Conservation (phyloP, 2,329 filamentous ascomycete species). For the Emericellopsis atlantica region DNA sequence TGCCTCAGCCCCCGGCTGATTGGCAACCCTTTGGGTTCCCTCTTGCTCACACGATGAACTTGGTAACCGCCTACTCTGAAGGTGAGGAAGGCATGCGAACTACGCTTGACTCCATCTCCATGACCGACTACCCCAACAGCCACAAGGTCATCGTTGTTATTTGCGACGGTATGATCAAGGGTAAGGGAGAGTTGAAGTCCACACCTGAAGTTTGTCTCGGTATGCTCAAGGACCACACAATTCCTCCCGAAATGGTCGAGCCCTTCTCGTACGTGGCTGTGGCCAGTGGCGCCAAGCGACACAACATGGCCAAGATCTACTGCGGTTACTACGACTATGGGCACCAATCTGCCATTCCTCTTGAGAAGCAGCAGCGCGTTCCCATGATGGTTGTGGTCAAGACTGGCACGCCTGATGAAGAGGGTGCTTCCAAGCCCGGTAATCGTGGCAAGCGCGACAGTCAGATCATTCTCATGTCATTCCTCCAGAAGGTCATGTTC, state of each 20-base stretch:
- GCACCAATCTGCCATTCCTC: conserved; percentile 60
- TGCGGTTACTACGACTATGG: conserved; percentile 98
- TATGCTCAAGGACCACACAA: conserved; percentile 90
- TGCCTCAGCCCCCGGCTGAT: conserved; percentile 90
- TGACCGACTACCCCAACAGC: conserved; percentile 97
- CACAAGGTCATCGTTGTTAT: conserved; percentile 95
- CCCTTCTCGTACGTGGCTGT: conserved; percentile 95
- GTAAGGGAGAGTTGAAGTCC: conserved; percentile 72
- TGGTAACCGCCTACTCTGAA: conserved; percentile 96
- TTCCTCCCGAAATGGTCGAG: conserved; percentile 69
- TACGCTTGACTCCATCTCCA: conserved; percentile 90
- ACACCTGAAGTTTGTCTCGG: conserved; percentile 82
- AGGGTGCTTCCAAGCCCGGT: conserved; percentile 71
- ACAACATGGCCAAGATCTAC: conserved; percentile 99
- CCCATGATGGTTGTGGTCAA: conserved; percentile 97
- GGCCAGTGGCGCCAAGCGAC: conserved; percentile 86
- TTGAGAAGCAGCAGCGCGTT: conserved; percentile 86
- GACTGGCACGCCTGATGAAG: conserved; percentile 84
- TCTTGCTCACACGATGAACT: conserved; percentile 80
- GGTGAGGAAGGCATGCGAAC: conserved; percentile 86
- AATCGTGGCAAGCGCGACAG: conserved; percentile 98
- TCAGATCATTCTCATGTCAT: conserved; percentile 98
- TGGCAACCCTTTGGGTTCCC: conserved; percentile 97
- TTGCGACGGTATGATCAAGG: conserved; percentile 96
- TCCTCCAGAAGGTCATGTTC: conserved; percentile 99